phyloP scores from a whole-genome alignment of 2,329 filamentous ascomycete species.

The Botrytis pseudocinerea region DNA sequence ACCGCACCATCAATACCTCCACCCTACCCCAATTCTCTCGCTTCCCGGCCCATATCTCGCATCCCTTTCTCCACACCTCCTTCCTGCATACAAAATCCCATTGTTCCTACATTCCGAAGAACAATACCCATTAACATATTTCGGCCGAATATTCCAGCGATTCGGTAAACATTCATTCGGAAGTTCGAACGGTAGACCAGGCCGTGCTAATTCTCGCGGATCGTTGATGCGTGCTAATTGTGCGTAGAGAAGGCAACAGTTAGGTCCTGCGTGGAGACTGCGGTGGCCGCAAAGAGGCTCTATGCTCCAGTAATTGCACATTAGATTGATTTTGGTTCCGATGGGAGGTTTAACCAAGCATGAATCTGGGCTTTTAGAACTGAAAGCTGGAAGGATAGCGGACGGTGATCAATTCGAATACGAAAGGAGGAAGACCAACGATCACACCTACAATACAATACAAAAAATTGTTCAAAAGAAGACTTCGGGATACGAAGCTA shows the following conservation, averaged over 20 bases:
- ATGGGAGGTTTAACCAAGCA: neutral
- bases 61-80: constrained; percentile 35
- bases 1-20: constrained; percentile 30
- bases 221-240: constrained; percentile 41
- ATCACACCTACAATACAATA: neutral
- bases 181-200: constrained; percentile 35
- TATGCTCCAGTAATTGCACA: constrained; percentile 40
- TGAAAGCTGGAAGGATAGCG: neutral
- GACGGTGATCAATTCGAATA: constrained; percentile 22
- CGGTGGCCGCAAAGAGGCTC: constrained; percentile 37
- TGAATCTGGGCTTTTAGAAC: neutral
- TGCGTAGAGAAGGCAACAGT: constrained; percentile 38
- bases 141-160: constrained; percentile 30
- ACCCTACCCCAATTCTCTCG: constrained; percentile 40
- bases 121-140: constrained; percentile 33
- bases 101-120: constrained; percentile 39
- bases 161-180: constrained; percentile 36
- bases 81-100: constrained; percentile 26
- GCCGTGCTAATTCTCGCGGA: constrained; percentile 29
- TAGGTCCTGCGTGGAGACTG: constrained; percentile 35
- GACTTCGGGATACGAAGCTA: constrained; percentile 3
- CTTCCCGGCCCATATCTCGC: constrained; percentile 37
- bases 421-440: neutral
- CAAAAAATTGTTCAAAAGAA: neutral
- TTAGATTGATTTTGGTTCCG: constrained; percentile 16